Evolutionary conservation across 1,284 basidiomycete species (phyloP), one percentile per base, ranked within the genome.

Genomic region (Leccinum colubrinum): DNA sequence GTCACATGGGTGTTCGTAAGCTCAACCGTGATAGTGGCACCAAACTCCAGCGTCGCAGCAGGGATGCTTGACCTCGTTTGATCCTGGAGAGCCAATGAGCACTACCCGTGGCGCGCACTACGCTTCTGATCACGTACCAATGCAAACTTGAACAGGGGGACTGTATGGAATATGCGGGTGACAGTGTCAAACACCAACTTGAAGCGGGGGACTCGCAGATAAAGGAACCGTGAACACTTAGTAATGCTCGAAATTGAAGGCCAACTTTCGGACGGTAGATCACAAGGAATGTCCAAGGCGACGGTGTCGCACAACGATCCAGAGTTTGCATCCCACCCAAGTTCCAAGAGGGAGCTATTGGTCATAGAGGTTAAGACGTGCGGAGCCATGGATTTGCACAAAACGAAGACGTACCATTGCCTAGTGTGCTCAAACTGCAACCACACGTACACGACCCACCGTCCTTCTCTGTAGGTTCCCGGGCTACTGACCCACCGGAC

Each of bases 111-210:
- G 17, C 5, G 4, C 48, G 5, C 8, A 8, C 48, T 14, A 25
- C 20, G 48, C 5, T 46, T 46, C 2, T 17, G 15, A 25, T 8
- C 25, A 59, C 56, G 8, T 56, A 64, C 63, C 52, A 46, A 17
- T n/a, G 48, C 33, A 41, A 53, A 1, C 15, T 3, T 50, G 20
- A 56, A 41, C 14, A 39, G 20, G 1, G 63, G 63, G 12, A 65
- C 56, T n/a, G n/a, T 12, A 6, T 64, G 58, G 33, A 65, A 55
- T 6, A 2, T 8, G 2, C 35, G 58, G 2, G 56, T 61, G 22
- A 39, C 33, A 3, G 15, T 62, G 48, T 58, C 56, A 17, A 64
- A 65, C 3, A 53, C 35, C 43, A 55, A 30, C 30, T 30, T 30
- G 30, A 30, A 46, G 7, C 5, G 8, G 12, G 12, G 48, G 17